Percentiles rank a stretch among this genome's conserved stretches.
Conservation (phyloP, 2,329 filamentous ascomycete genomes). For the Ophiostoma pallidulum region DNA sequence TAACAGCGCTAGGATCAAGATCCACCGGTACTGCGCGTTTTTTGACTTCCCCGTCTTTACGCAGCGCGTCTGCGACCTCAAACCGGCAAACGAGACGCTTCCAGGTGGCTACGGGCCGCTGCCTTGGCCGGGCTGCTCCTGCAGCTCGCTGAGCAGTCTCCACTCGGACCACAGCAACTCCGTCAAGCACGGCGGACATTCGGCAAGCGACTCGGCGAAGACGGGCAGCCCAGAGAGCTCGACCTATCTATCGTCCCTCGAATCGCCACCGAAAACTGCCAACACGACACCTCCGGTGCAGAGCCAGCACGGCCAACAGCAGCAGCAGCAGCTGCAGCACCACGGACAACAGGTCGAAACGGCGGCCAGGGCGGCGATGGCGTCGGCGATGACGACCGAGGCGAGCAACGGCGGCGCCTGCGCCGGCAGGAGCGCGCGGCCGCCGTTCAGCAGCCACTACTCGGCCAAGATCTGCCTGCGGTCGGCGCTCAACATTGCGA, state of each 20-base stretch:
- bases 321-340: neutral
- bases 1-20: constrained; percentile 42
- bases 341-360: neutral
- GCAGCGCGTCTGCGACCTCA: constrained; percentile 40
- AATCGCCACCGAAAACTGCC: neutral
- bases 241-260: neutral
- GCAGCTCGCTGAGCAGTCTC: constrained; percentile 17
- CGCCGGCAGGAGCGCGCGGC: neutral
- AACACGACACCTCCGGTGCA: neutral
- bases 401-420: neutral
- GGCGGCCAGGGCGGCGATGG: too few species aligned
- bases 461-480: constrained; percentile 41
- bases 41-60: constrained; percentile 40
- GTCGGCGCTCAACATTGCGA: constrained; percentile 38
- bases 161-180: constrained; percentile 8
- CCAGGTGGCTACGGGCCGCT: constrained; percentile 22
- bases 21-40: constrained; percentile 43
- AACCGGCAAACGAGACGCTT: constrained; percentile 21
- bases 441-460: constrained; percentile 35
- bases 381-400: too few species aligned
- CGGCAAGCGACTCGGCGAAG: neutral
- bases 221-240: constrained; percentile 3
- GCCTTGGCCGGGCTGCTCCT: constrained; percentile 28
- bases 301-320: neutral
- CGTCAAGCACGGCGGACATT: neutral